Percentiles rank a stretch among this genome's conserved stretches.
phyloP scores from a whole-genome alignment of 2,329 filamentous ascomycete genomes.

The Magnaporthiopsis rhizophila region DNA sequence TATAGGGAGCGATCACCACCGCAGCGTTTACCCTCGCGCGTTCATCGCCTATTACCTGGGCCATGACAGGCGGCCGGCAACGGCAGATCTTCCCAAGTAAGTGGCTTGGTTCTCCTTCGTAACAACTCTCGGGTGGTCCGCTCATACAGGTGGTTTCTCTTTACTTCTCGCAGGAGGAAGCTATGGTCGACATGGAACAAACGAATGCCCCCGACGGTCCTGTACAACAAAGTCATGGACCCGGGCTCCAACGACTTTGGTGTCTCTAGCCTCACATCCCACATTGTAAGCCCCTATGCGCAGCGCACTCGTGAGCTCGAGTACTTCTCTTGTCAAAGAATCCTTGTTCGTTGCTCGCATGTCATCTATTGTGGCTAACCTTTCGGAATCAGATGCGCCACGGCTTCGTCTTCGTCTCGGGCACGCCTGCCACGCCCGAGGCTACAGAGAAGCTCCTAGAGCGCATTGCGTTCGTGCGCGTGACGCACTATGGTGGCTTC shows the following conservation, averaged over 20 bases:
- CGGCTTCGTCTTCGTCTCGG: slow-evolving; percentile 72
- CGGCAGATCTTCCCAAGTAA: slow-evolving; percentile 20
- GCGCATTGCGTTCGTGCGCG: slow-evolving; percentile 76
- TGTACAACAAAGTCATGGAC: slow-evolving; percentile 53
- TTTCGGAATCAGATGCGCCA: slow-evolving; percentile 44
- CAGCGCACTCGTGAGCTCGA: neutral
- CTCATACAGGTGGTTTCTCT: neutral
- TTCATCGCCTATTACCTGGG: slow-evolving; percentile 47
- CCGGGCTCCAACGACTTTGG: slow-evolving; percentile 34
- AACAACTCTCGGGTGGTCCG: neutral
- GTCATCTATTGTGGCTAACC: slow-evolving; percentile 2
- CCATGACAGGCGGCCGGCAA: slow-evolving; percentile 21
- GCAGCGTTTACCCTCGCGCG: slow-evolving; percentile 56
- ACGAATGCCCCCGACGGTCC: slow-evolving; percentile 46
- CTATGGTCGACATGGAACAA: slow-evolving; percentile 6
- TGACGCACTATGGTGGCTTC: slow-evolving; percentile 80
- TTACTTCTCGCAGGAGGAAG: neutral
- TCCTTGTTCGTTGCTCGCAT: neutral
- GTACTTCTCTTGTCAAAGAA: neutral
- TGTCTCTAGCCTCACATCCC: slow-evolving; percentile 53
- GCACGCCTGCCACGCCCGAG: slow-evolving; percentile 57
- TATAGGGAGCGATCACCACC: slow-evolving; percentile 61
- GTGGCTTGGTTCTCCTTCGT: slow-evolving; percentile 16
- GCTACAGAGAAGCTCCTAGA: slow-evolving; percentile 69
- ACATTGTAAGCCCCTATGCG: slow-evolving; percentile 35